phyloP scores from a whole-genome alignment of 805 yeast species.

The Groenewaldozyma tartarivorans region DNA sequence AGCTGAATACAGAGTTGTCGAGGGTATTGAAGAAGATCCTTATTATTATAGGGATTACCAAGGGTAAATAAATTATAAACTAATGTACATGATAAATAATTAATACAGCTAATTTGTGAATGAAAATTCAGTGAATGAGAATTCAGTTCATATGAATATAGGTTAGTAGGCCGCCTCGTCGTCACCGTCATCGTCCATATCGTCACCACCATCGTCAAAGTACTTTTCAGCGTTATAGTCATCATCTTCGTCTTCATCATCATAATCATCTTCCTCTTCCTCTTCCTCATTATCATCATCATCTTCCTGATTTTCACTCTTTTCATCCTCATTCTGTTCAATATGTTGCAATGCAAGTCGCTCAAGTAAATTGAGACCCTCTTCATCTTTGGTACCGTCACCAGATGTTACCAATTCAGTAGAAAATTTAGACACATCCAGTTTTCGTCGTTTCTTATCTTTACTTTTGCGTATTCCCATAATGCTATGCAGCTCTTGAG shows the following conservation, averaged over 20 bases:
- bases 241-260: constrained; percentile 59
- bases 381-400: constrained; percentile 13
- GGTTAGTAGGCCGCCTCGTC: constrained; percentile 62
- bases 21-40: constrained; percentile 13
- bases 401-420: constrained; percentile 31
- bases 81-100: too few relatives aligned
- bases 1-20: constrained; percentile 17
- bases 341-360: constrained; percentile 7
- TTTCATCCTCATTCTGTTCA: constrained; percentile 10
- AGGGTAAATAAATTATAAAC: background rate
- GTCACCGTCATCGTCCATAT: constrained; percentile 42
- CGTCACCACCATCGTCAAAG: constrained; percentile 57
- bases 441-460: constrained; percentile 19
- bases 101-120: too few relatives aligned
- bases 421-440: constrained; percentile 29
- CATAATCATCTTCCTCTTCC: constrained; percentile 40
- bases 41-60: constrained; percentile 11
- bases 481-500: constrained; percentile 63
- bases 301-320: constrained; percentile 27
- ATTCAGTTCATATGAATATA: constrained; percentile 1
- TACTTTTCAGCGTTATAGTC: constrained; percentile 75
- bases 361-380: constrained; percentile 1
- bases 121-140: too few relatives aligned
- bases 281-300: constrained; percentile 36
- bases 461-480: constrained; percentile 50